Conservation (phyloP, 306 rosid genomes). For the Malus asiatica region DNA sequence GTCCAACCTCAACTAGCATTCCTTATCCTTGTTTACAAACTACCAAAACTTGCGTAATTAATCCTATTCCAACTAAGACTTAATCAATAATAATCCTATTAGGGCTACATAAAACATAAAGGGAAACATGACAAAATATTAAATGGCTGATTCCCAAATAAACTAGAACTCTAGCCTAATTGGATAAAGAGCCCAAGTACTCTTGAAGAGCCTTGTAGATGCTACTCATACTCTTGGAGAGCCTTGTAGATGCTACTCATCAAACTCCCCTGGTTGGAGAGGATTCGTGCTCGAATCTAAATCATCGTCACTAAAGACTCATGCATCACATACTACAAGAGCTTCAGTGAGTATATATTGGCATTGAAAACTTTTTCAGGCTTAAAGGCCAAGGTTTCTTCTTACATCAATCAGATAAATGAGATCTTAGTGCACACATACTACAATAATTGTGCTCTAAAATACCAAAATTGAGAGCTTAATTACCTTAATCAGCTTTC, state of each 20-base stretch:
- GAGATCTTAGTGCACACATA: constrained; percentile 14
- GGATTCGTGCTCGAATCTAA: not conserved
- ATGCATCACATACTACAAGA: constrained; percentile 1
- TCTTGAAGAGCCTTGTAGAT: not conserved
- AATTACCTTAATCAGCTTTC: constrained; percentile 76
- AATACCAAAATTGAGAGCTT: constrained; percentile 7
- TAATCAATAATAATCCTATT: not conserved
- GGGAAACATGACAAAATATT: not conserved
- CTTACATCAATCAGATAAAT: constrained; percentile 3
- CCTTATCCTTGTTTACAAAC: not conserved
- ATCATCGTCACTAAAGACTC: not conserved
- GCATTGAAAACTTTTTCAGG: not conserved
- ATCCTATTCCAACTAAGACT: not conserved
- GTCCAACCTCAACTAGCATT: not conserved
- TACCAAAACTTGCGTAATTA: not conserved
- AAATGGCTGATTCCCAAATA: not conserved
- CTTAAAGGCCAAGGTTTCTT: not conserved
- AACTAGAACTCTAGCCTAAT: not conserved
- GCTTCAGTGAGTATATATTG: constrained; percentile 2
- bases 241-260: not conserved
- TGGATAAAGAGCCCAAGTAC: not conserved
- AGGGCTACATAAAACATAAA: not conserved
- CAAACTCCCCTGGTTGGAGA: not conserved
- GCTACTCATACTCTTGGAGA: not conserved
- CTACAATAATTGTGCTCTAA: not conserved